Percentiles rank a stretch among this genome's conserved stretches.
phyloP scores from a whole-genome alignment of 2,329 filamentous ascomycete species.

The Aspergillus puulaauensis region DNA sequence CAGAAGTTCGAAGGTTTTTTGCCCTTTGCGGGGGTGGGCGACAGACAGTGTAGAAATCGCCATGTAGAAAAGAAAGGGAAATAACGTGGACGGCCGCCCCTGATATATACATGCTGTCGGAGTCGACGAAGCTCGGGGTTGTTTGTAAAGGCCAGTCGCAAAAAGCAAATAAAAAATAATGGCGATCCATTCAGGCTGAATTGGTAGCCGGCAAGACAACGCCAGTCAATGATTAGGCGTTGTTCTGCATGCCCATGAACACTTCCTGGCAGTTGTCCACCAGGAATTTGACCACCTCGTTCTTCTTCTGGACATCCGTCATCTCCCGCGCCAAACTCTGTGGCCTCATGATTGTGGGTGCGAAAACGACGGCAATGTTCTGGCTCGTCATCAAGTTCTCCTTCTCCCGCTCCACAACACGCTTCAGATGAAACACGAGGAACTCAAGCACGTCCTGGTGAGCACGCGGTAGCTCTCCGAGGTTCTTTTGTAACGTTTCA shows the following conservation, averaged over 20 bases:
- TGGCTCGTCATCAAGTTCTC: slow-evolving; percentile 96
- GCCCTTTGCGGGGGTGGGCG: neutral
- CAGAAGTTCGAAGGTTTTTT: slow-evolving; percentile 12
- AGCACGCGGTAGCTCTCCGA: slow-evolving; percentile 75
- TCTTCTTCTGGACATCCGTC: slow-evolving; percentile 93
- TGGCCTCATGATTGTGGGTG: slow-evolving; percentile 94
- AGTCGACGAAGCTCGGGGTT: slow-evolving; percentile 7
- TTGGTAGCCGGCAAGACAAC: neutral
- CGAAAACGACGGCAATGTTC: slow-evolving; percentile 95
- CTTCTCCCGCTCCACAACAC: slow-evolving; percentile 77
- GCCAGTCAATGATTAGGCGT: slow-evolving; percentile 1
- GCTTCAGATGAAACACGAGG: slow-evolving; percentile 85
- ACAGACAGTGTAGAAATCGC: neutral
- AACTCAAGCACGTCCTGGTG: slow-evolving; percentile 92
- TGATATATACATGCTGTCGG: slow-evolving; percentile 27
- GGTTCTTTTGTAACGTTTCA: slow-evolving; percentile 67
- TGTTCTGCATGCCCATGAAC: slow-evolving; percentile 55
- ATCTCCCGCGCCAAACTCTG: slow-evolving; percentile 88
- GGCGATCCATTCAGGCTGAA: neutral
- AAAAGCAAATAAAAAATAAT: slow-evolving; percentile 3
- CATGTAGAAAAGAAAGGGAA: neutral
- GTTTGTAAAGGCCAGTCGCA: slow-evolving; percentile 13
- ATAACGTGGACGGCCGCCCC: neutral
- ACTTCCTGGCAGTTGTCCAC: slow-evolving; percentile 85
- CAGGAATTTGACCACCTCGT: slow-evolving; percentile 85